phyloP scores from a whole-genome alignment of 164 flowering plant species.

The Taxillus chinensis region DNA sequence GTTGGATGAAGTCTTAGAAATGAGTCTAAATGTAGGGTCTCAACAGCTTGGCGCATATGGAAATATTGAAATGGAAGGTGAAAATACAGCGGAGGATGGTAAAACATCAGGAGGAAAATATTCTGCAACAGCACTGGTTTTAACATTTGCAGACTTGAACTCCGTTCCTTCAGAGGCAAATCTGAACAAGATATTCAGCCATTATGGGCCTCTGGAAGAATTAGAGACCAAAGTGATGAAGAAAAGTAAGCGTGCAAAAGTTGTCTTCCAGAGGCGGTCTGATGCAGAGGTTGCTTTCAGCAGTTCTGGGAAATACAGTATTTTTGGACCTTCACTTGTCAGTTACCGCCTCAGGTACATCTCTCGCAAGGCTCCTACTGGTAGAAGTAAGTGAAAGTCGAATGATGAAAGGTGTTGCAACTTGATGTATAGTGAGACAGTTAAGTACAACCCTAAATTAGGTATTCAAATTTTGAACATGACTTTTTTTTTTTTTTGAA shows the following conservation, averaged over 20 bases:
- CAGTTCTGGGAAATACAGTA: slow-evolving; percentile 73
- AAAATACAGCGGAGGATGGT: background rate
- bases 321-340: slow-evolving; percentile 75
- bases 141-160: slow-evolving; percentile 47
- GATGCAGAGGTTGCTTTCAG: slow-evolving; percentile 90
- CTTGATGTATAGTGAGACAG: slow-evolving; percentile 3
- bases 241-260: slow-evolving; percentile 56
- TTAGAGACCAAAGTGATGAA: slow-evolving; percentile 54
- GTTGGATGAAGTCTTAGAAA: slow-evolving; percentile 10
- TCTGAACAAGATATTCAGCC: slow-evolving; percentile 55
- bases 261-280: slow-evolving; percentile 46
- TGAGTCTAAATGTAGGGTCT: slow-evolving; percentile 17
- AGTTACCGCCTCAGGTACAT: slow-evolving; percentile 57
- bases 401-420: slow-evolving; percentile 13
- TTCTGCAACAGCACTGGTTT: slow-evolving; percentile 48
- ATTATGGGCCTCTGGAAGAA: slow-evolving; percentile 51
- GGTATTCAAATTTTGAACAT: no score
- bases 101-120: slow-evolving; percentile 7
- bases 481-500: no score
- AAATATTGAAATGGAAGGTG: slow-evolving; percentile 17
- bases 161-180: slow-evolving; percentile 54
- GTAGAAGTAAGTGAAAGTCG: slow-evolving; percentile 16
- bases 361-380: slow-evolving; percentile 20
- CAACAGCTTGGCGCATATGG: slow-evolving; percentile 17
- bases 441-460: no score